Base-by-base conservation (phyloP, 2,329 filamentous ascomycete genomes). In the Verticillium longisporum region DNA sequence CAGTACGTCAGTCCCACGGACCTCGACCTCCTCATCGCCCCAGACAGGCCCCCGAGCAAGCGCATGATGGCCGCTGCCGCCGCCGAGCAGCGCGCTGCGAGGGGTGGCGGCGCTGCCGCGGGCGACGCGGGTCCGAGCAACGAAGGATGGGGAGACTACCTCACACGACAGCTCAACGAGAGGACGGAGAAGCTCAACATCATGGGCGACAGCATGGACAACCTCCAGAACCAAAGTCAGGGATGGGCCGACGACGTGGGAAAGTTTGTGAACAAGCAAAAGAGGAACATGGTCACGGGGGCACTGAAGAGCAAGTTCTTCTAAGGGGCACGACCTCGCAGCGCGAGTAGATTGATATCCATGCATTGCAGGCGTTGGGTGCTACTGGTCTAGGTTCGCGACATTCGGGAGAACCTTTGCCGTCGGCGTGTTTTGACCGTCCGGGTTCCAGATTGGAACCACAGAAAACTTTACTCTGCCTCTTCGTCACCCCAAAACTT, bases 1-100 rank as follows among this genome's bases (percentile, higher is more conserved):
- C 94, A 97, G 74, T 90, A 96, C 68, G 84, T 99, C 55, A 92
- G 91, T 1, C 89, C 91, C 0, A 82, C 88, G 1, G 95, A 99
- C 69, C 86, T 99, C 69, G 95, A 98, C 70, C 76, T 97, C 2
- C 79, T 99, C 1, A 95, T 99, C 62, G 92, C 94, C 58, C 88
- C 92, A 1, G 89, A 95, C 69, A 85, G 95, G 2, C 95, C 94
- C 3, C 88, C 92, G 1, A 95, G 90, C 63, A 96, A 96, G 75
- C 86, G 90, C 38, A 96, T 96, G 90, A 73, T 95, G 56, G 89
- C 88, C 1, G 92, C 95, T 57, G 84, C 90, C 38, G 88, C 86
- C 1, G 83, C 88, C 6, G 92, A 96, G 69, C 86, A 92, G 64
- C 83, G 88, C 61, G 81, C 88, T 57, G 80, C 79, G 1, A 74